Evolutionary conservation across 1,284 basidiomycete species (phyloP).

Genomic region (Sutorius eximius): DNA sequence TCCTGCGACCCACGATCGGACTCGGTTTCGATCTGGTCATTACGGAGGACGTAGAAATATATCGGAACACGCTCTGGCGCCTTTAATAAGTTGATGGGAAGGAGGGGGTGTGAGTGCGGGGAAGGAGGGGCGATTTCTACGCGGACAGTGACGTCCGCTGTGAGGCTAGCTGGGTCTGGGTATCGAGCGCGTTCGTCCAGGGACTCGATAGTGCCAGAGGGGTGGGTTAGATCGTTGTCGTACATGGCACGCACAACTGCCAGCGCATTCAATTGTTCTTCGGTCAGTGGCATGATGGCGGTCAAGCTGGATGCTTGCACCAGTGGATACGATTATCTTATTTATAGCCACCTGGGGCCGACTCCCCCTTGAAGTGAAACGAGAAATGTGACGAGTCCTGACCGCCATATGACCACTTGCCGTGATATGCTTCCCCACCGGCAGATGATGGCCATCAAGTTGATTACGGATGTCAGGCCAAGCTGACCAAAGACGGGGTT

Average conservation of each 20-base stretch:
- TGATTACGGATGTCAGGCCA: no score
- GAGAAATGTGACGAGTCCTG: background rate
- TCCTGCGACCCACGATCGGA: background rate
- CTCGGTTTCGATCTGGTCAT: background rate
- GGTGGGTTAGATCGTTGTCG: fast-evolving
- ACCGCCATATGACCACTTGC: background rate
- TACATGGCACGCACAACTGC: conserved; percentile 1
- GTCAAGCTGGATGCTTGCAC: background rate
- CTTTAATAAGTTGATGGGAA: conserved; percentile 11
- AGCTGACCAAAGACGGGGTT: no score
- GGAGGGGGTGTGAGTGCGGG: conserved; percentile 7
- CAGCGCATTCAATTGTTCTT: conserved; percentile 13
- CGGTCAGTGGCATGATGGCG: conserved; percentile 20
- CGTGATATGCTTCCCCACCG: background rate
- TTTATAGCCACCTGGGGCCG: background rate
- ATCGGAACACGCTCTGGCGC: conserved; percentile 21
- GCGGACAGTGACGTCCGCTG: conserved; percentile 12
- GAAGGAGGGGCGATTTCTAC: conserved; percentile 28
- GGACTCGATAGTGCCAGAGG: conserved; percentile 6
- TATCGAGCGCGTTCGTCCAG: conserved; percentile 21
- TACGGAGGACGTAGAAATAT: background rate
- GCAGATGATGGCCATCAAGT: no score
- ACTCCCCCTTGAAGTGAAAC: background rate
- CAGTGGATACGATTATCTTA: background rate
- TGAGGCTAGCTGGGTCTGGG: conserved; percentile 9